Conservation (phyloP, 192 early-diverging fungal genomes). For the Umbelopsis vinacea region DNA sequence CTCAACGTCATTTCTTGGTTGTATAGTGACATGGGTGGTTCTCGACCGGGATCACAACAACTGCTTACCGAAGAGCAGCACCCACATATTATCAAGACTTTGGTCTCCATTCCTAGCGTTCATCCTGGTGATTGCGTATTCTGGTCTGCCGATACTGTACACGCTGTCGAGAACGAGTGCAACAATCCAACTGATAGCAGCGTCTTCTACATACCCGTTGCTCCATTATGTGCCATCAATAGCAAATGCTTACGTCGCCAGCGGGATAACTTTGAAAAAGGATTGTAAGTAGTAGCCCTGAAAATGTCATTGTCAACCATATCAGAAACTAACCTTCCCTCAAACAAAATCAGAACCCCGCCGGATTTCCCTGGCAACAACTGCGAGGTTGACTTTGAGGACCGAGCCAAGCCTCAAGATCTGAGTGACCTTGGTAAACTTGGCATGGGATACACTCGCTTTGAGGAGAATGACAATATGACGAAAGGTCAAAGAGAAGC, state of each 20-base stretch:
- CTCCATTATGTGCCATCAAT: conserved; percentile 35
- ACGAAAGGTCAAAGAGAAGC: conserved; percentile 9
- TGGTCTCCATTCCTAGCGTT: conserved; percentile 33
- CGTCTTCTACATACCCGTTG: conserved; percentile 38
- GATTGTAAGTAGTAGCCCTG: conserved; percentile 25
- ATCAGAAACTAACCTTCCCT: conserved; percentile 6
- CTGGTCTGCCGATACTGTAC: conserved; percentile 38
- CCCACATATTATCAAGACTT: conserved; percentile 33
- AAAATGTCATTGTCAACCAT: background rate
- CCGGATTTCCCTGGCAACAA: conserved; percentile 39
- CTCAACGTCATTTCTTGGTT: no score
- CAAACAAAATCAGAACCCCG: conserved; percentile 28
- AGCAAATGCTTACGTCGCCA: conserved; percentile 23
- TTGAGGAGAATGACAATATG: background rate
- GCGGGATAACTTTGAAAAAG: conserved; percentile 28
- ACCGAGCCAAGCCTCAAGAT: conserved; percentile 23
- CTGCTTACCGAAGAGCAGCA: conserved; percentile 25
- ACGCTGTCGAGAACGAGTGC: conserved; percentile 33
- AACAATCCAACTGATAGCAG: conserved; percentile 30
- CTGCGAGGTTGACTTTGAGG: conserved; percentile 26
- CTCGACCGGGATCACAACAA: conserved; percentile 28
- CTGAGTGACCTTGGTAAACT: conserved; percentile 18
- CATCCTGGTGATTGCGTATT: conserved; percentile 40
- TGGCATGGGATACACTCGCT: conserved; percentile 29
- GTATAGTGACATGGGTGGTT: conserved; percentile 30